phyloP scores from a whole-genome alignment of 768 basidiomycete genomes.

The Mycena crocata region DNA sequence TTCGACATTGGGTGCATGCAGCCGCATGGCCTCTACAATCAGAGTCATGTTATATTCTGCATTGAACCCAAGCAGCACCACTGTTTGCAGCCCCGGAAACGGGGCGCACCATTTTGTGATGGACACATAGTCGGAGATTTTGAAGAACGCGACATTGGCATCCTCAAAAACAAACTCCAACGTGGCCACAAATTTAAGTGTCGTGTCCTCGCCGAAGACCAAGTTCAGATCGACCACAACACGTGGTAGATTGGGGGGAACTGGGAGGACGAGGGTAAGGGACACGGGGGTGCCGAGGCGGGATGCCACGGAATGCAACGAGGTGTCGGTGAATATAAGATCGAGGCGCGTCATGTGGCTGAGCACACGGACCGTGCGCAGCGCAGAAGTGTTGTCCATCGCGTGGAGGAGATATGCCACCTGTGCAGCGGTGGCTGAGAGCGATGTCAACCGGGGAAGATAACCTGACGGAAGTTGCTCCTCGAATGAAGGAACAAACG shows the following conservation, averaged over 20 bases:
- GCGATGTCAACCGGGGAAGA: slow-evolving; percentile 9
- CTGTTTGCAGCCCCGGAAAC: slow-evolving; percentile 20
- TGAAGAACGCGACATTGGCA: not conserved
- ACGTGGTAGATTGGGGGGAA: slow-evolving; percentile 10
- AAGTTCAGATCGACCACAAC: not conserved
- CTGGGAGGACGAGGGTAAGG: slow-evolving; percentile 25
- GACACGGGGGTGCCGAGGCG: slow-evolving; percentile 9
- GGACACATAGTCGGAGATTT: slow-evolving; percentile 9
- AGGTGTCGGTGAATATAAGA: slow-evolving; percentile 14
- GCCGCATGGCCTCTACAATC: slow-evolving; percentile 7
- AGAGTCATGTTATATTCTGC: not conserved
- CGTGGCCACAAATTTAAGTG: slow-evolving; percentile 18
- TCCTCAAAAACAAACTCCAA: slow-evolving; percentile 26
- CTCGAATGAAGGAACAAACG: slow-evolving; percentile 20
- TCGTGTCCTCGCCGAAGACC: slow-evolving; percentile 16
- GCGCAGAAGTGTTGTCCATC: not conserved
- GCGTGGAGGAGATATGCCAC: slow-evolving; percentile 27
- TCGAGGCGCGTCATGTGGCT: slow-evolving; percentile 26
- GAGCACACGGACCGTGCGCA: slow-evolving; percentile 22
- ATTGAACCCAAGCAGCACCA: slow-evolving; percentile 19
- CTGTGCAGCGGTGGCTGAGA: slow-evolving; percentile 22
- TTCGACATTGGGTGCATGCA: not conserved
- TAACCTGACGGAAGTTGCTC: slow-evolving; percentile 25
- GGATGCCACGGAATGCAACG: slow-evolving; percentile 19
- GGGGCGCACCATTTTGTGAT: slow-evolving; percentile 22